These are phyloP conservation scores for Curvularia spicifera DNA, from an alignment of 2,329 filamentous ascomycete genomes.

Conservation along the genomic window DNA sequence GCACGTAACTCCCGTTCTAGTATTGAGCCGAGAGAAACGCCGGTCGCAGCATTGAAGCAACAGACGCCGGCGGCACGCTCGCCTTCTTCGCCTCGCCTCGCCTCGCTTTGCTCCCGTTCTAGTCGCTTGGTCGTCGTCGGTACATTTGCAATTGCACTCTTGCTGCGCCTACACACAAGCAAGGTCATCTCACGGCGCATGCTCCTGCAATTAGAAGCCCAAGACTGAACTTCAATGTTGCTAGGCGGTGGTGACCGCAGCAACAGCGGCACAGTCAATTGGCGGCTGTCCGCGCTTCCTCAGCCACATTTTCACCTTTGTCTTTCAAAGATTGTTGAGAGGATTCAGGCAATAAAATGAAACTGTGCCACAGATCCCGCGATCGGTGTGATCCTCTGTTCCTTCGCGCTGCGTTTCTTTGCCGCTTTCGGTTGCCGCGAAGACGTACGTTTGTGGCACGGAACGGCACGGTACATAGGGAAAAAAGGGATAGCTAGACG, in stretches of 20 bases:
- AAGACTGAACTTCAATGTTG: background rate
- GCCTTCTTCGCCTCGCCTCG: background rate
- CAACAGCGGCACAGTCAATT: background rate
- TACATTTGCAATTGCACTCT: background rate
- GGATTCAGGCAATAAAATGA: background rate
- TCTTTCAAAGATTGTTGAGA: background rate
- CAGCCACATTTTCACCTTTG: background rate
- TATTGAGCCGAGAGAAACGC: background rate
- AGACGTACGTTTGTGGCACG: background rate
- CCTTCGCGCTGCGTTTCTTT: background rate
- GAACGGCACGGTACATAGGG: background rate
- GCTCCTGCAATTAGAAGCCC: background rate
- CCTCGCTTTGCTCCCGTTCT: too few species aligned
- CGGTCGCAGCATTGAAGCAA: background rate
- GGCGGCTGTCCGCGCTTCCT: background rate
- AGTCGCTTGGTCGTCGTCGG: background rate
- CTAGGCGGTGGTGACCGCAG: background rate
- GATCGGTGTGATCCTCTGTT: background rate
- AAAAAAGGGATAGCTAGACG: background rate
- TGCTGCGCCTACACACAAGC: background rate
- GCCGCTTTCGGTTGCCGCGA: background rate
- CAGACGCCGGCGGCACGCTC: constrained; percentile 4
- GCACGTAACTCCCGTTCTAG: background rate
- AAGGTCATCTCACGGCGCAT: background rate
- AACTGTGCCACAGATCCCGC: background rate